phyloP scores from a whole-genome alignment of 768 basidiomycete genomes.

The Pleurotus cornucopiae region DNA sequence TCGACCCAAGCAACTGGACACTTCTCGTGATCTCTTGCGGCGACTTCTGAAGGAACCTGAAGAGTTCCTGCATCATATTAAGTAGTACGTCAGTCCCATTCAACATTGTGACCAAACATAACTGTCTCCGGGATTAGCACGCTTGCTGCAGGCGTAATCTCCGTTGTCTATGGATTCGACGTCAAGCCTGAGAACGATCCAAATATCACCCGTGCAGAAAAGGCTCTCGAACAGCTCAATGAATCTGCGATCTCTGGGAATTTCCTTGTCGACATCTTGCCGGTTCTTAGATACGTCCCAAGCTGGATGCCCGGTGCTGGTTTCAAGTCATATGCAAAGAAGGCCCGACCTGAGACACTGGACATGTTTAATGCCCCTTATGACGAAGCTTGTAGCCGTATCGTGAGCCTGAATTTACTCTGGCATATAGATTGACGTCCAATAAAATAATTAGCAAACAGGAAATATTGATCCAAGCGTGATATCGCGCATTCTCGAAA shows the following conservation, averaged over 20 bases:
- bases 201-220: conserved; percentile 28
- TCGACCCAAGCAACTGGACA: conserved; percentile 23
- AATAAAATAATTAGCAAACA: not conserved
- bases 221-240: conserved; percentile 23
- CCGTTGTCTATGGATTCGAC: conserved; percentile 32
- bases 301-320: conserved; percentile 35
- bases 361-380: not conserved
- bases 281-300: conserved; percentile 28
- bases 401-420: not conserved
- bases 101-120: not conserved
- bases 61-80: conserved; percentile 27
- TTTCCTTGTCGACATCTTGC: conserved; percentile 27
- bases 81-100: conserved; percentile 27
- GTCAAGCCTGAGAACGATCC: conserved; percentile 26
- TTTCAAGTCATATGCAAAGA: conserved; percentile 23
- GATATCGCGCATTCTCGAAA: too few relatives aligned
- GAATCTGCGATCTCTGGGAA: conserved; percentile 27
- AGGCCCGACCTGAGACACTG: conserved; percentile 3
- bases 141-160: conserved; percentile 27
- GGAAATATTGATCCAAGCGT: not conserved
- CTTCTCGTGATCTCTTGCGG: conserved; percentile 26
- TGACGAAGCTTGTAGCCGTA: not conserved
- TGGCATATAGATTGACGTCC: not conserved
- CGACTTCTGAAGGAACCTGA: conserved; percentile 30
- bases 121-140: conserved; percentile 14